These are phyloP conservation scores for Hortiboletus rubellus DNA, from an alignment of 1,284 basidiomycete species.

Conservation along the genomic window DNA sequence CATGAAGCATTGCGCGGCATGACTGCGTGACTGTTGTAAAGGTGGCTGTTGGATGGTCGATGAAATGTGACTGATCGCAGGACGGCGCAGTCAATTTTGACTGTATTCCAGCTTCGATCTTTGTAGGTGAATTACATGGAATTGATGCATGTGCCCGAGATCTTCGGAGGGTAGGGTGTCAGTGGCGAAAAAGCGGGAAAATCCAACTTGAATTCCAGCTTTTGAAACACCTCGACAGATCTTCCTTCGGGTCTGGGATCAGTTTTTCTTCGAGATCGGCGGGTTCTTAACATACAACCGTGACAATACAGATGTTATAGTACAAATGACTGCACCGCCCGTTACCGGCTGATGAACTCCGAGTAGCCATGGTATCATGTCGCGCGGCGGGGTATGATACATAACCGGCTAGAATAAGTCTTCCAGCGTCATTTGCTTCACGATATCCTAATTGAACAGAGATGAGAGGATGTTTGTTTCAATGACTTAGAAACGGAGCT, in stretches of 20 bases:
- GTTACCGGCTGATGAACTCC: slow-evolving; percentile 8
- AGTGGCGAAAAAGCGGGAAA: background rate
- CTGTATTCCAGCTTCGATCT: background rate
- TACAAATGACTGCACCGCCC: slow-evolving; percentile 21
- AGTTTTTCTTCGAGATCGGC: slow-evolving; percentile 5
- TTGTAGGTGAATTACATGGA: background rate
- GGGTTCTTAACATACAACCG: slow-evolving; percentile 21
- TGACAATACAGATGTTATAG: slow-evolving; percentile 19
- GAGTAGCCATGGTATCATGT: slow-evolving; percentile 22
- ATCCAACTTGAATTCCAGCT: background rate
- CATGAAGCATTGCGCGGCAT: background rate
- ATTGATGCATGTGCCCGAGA: background rate
- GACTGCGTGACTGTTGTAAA: background rate
- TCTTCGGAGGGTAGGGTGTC: background rate
- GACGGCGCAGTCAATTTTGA: background rate
- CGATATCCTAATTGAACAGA: slow-evolving; percentile 66
- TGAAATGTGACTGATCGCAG: background rate
- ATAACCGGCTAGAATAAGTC: slow-evolving; percentile 24
- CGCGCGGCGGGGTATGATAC: slow-evolving; percentile 22
- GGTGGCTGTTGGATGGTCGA: background rate
- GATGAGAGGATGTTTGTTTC: background rate
- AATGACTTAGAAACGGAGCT: slow-evolving; percentile 26
- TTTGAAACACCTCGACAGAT: background rate
- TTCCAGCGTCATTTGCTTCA: slow-evolving; percentile 98
- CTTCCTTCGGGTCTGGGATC: slow-evolving; percentile 5